A percentile compares a stretch with the other conserved stretches of the same genome.
Evolutionary conservation across 805 yeast genomes (phyloP).

Genomic region (Ascoidea asiatica): DNA sequence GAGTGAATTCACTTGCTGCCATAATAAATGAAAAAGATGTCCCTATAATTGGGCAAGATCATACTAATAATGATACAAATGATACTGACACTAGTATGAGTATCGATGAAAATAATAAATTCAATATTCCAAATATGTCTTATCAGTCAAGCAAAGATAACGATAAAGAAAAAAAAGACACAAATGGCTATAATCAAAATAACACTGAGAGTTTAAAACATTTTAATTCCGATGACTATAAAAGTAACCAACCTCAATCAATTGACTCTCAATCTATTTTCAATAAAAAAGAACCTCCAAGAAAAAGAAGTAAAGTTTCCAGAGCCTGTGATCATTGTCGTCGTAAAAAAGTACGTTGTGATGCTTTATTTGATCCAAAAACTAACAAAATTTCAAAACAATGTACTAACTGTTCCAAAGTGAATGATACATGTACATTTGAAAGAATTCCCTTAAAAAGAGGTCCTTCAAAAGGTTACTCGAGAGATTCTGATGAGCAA

Average conservation of each 20-base stretch:
- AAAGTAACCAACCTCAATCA: too few species aligned
- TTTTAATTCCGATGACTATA: too few species aligned
- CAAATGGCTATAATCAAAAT: too few species aligned
- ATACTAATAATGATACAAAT: too few species aligned
- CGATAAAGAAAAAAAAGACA: too few species aligned
- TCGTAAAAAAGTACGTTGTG: slow-evolving; percentile 28
- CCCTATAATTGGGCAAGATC: too few species aligned
- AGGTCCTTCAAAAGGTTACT: slow-evolving; percentile 69
- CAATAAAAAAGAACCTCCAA: slow-evolving; percentile 7
- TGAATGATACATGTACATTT: slow-evolving; percentile 49
- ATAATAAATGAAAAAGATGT: background rate
- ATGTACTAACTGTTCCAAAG: slow-evolving; percentile 52
- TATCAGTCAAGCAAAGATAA: too few species aligned
- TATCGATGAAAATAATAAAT: too few species aligned
- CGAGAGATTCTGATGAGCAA: slow-evolving; percentile 25
- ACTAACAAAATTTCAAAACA: slow-evolving; percentile 33
- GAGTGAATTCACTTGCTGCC: background rate
- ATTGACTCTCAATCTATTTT: too few species aligned
- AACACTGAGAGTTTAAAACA: too few species aligned
- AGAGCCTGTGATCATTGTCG: slow-evolving; percentile 57
- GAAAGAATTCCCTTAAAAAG: slow-evolving; percentile 62
- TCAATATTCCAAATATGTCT: too few species aligned
- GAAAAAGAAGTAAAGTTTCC: slow-evolving; percentile 61
- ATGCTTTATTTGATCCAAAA: slow-evolving; percentile 36
- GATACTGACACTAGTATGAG: too few species aligned